Evolutionary conservation across 805 yeast species (phyloP), one percentile per base, ranked within the genome.

Genomic region (Cyberlindnera veronae): DNA sequence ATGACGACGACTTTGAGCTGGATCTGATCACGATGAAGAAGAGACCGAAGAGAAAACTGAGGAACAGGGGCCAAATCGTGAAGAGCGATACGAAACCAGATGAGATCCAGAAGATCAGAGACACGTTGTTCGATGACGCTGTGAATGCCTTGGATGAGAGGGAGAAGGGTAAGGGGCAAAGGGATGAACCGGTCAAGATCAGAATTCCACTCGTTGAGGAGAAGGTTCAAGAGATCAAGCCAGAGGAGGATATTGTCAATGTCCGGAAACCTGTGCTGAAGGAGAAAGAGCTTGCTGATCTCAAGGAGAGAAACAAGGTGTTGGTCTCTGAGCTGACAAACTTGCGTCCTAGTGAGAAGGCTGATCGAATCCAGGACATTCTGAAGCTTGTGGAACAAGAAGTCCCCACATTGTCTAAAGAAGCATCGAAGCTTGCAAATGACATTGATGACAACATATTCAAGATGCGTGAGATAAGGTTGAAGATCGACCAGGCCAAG

Each of bases 1-100:
- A 39, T 13, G 38, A 39, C 12, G 46, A 37, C 9, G 42, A 45
- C 11, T 44, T 39, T 17, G 48, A 49, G 23, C 38, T 49, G 13
- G 49, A 46, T 15, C 29, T 50, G 26, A 44, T 48, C 30, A 37
- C 47, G 14, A 27, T 43, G n/a, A 48, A 28, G 28, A 43, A 24
- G 14, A 35, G 29, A 11, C 46, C 46, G 18, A 44, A 37, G 32
- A 19, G 40, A 23, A 35, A 29, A 29, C 12, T 14, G 20, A 21
- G 17, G 30, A 14, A n/a, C 14, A 31, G 34, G 15, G 14, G 3
- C 14, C 9, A 22, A 23, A 11, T n/a, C n/a, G 30, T 7, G 15
- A 14, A 14, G 16, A 10, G 19, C 11, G 27, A 35, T n/a, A 14
- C 6, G 21, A 24, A n/a, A 19, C 16, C 18, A 14, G 14, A 12